These are phyloP conservation scores for Cicer chorassanicum DNA, from an alignment of 306 rosid genomes.

Conservation along the genomic window DNA sequence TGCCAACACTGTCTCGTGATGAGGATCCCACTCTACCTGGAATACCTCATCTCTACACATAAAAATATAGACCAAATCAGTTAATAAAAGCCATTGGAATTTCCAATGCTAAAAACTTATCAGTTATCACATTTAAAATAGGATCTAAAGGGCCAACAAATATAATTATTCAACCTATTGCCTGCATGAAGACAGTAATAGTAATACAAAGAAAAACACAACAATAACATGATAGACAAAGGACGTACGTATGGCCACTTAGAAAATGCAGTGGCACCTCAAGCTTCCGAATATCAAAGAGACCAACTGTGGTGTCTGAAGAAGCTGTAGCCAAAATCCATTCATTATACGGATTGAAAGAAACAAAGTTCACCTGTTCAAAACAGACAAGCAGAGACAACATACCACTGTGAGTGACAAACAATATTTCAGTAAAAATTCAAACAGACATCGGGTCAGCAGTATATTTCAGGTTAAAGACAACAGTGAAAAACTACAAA, in stretches of 20 bases:
- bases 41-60: slow-evolving; percentile 82
- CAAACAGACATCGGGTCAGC: background rate
- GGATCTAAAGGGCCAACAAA: background rate
- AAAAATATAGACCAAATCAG: slow-evolving; percentile 7
- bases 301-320: slow-evolving; percentile 79
- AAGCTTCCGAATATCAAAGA: slow-evolving; percentile 84
- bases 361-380: slow-evolving; percentile 80
- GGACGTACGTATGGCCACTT: slow-evolving; percentile 78
- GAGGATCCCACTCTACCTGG: slow-evolving; percentile 99
- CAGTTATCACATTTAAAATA: slow-evolving; percentile 10
- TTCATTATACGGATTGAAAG: slow-evolving; percentile 82
- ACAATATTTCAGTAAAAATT: slow-evolving; percentile 2
- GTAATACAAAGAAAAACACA: background rate
- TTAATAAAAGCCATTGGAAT: background rate
- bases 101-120: background rate
- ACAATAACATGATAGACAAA: background rate
- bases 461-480: slow-evolving; percentile 1
- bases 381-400: slow-evolving; percentile 33
- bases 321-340: slow-evolving; percentile 96
- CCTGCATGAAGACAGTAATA: background rate
- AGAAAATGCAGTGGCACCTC: slow-evolving; percentile 68
- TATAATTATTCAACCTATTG: background rate
- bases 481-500: slow-evolving; percentile 14
- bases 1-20: slow-evolving; percentile 84
- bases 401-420: slow-evolving; percentile 14